Conservation (phyloP, 768 basidiomycete species). For the Termitomyces sp. region DNA sequence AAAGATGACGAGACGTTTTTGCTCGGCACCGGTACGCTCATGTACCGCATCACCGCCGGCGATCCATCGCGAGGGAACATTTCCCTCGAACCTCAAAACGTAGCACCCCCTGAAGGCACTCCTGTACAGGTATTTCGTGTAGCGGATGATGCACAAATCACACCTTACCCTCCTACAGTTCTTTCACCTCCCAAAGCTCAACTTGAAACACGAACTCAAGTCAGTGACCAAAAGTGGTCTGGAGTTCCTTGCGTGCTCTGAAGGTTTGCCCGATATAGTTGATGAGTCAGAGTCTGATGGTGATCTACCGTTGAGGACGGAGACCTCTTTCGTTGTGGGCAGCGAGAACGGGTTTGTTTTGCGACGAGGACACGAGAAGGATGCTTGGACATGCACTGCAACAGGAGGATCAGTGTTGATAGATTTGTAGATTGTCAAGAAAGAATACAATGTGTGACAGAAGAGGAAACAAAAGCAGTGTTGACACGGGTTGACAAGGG, state of each 20-base stretch:
- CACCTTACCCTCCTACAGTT: conserved; percentile 24
- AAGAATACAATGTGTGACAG: not conserved
- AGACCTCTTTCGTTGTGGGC: conserved; percentile 34
- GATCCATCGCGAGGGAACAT: conserved; percentile 67
- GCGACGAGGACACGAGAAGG: conserved; percentile 15
- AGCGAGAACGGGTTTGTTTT: conserved; percentile 53
- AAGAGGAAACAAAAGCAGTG: not conserved
- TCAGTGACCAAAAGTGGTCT: not conserved
- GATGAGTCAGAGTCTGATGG: not conserved
- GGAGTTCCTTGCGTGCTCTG: conserved; percentile 15
- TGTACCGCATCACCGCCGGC: conserved; percentile 61
- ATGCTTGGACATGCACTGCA: conserved; percentile 35
- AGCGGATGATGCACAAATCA: not conserved
- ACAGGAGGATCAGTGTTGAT: conserved; percentile 27
- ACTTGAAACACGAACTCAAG: not conserved
- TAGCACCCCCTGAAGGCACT: conserved; percentile 44
- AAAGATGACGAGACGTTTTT: conserved; percentile 57
- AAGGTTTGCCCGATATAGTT: conserved; percentile 8
- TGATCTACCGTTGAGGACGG: conserved; percentile 12
- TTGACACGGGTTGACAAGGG: conserved; percentile 7
- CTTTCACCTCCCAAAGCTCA: conserved; percentile 29
- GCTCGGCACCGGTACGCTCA: conserved; percentile 38
- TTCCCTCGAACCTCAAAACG: conserved; percentile 44
- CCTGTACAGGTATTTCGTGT: conserved; percentile 32
- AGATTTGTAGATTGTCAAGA: not conserved